A percentile compares a stretch with the other conserved stretches of the same genome.
These are phyloP conservation scores for Suillus discolor DNA, from an alignment of 768 basidiomycete genomes.

Conservation along the genomic window DNA sequence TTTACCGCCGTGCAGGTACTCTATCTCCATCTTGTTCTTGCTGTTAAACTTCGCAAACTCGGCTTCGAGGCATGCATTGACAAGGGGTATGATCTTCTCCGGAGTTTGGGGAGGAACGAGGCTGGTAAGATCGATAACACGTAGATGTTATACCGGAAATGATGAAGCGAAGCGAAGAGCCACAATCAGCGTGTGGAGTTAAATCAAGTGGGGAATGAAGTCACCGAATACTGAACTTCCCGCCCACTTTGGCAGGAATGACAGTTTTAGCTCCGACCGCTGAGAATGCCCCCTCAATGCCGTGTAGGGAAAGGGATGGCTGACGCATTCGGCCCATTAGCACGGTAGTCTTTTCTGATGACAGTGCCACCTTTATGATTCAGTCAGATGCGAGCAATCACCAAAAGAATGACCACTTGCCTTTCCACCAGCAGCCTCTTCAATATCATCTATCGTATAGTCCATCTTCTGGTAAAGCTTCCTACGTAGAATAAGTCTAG, in stretches of 20 bases:
- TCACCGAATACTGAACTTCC: conserved; percentile 94
- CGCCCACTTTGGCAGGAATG: conserved; percentile 85
- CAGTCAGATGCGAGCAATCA: neutral
- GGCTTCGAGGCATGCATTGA: conserved; percentile 64
- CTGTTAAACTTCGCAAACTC: conserved; percentile 86
- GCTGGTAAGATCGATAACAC: conserved; percentile 31
- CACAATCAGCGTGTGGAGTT: neutral
- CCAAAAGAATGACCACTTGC: conserved; percentile 7
- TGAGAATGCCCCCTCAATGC: conserved; percentile 94
- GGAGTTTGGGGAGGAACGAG: conserved; percentile 90
- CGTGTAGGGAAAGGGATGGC: conserved; percentile 89
- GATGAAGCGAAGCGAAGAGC: neutral
- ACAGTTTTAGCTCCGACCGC: conserved; percentile 87
- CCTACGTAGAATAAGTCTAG: conserved; percentile 34
- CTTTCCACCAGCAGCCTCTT: conserved; percentile 71
- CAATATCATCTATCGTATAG: conserved; percentile 72
- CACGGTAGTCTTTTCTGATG: conserved; percentile 72
- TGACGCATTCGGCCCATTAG: conserved; percentile 95
- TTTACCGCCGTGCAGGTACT: conserved; percentile 79
- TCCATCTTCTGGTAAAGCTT: conserved; percentile 75
- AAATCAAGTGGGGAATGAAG: conserved; percentile 20
- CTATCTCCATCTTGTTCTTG: conserved; percentile 79
- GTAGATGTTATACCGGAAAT: neutral
- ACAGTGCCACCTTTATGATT: conserved; percentile 57
- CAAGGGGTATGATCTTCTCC: conserved; percentile 69